A percentile compares a stretch with the other conserved stretches of the same genome.
These are phyloP conservation scores for Gossypium australe DNA, from an alignment of 345 rosid species.

Conservation along the genomic window DNA sequence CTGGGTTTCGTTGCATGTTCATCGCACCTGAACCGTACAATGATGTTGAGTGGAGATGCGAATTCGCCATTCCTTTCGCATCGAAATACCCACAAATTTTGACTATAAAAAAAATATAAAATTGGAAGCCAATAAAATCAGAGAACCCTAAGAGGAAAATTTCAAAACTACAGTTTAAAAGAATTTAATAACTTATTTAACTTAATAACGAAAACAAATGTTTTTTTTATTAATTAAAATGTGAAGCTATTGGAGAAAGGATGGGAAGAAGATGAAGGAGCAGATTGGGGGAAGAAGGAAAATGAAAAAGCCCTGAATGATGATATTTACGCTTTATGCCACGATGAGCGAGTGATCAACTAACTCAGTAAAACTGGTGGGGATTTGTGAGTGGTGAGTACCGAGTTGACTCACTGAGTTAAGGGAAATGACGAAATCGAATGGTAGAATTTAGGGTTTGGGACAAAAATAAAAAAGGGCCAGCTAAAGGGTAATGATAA, in stretches of 20 bases:
- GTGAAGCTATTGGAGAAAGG: conserved; percentile 3
- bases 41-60: conserved; percentile 8
- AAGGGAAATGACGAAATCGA: neutral
- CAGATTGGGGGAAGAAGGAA: neutral
- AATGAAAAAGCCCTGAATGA: neutral
- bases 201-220: neutral
- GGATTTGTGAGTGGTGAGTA: neutral
- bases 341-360: neutral
- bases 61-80: conserved; percentile 21
- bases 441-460: neutral
- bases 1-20: conserved; percentile 17
- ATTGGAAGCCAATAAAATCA: neutral
- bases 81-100: neutral
- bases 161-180: neutral
- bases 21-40: conserved; percentile 21
- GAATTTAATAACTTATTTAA: too few species aligned
- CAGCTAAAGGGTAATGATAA: neutral
- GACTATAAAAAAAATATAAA: neutral
- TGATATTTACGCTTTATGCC: conserved; percentile 12
- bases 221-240: neutral
- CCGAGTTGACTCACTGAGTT: neutral
- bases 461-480: neutral
- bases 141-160: neutral
- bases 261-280: neutral
- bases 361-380: too few species aligned